Evolutionary conservation across 164 flowering plant genomes (phyloP), one percentile per base, ranked within the genome.

Genomic region (Warburgia ugandensis): DNA sequence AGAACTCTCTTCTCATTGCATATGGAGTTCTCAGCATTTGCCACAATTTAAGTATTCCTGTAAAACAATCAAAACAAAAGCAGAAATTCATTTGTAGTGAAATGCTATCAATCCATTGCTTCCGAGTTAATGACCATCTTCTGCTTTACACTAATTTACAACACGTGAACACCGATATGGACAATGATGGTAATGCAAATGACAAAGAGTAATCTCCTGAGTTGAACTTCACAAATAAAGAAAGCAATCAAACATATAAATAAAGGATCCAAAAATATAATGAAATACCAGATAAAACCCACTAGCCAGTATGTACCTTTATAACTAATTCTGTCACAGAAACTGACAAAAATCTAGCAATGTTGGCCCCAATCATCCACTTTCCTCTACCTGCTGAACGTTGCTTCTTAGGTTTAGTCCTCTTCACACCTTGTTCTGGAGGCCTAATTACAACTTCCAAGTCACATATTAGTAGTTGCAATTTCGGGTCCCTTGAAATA

Each of bases 261-360:
- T 11, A 51, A 27, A 13, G 19, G 39, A 35, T 33, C 8, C 17
- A 17, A 17, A 16, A 2, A 42, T 29, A 27, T 17, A 23, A 45
- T 41, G 14, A 56, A n/a, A 41, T 50, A 3, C 38, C 37, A 20
- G 7, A 17, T 23, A 27, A 33, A 25, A 37, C 20, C 19, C 39
- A 17, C 47, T 23, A 20, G 41, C 36, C 14, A 33, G 47, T 31
- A 45, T 56, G 55, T 71, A 89, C 99, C 95, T 81, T 89, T 57
- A 94, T 38, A 49, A 74, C 71, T 74, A 94, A 68, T 48, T 86
- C 99, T 32, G 86, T 74, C 43, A 89, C 66, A 44, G 84, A 74
- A 64, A 94, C 75, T 20, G 99, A 94, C 58, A 94, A 59, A 72
- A 82, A 86, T 66, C 96, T 81, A n/a, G 94, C 94, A 65, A 89